A percentile compares a stretch with the other conserved stretches of the same genome.
Conservation (phyloP, 192 early-diverging fungal genomes). For the Coemansia sp. region DNA sequence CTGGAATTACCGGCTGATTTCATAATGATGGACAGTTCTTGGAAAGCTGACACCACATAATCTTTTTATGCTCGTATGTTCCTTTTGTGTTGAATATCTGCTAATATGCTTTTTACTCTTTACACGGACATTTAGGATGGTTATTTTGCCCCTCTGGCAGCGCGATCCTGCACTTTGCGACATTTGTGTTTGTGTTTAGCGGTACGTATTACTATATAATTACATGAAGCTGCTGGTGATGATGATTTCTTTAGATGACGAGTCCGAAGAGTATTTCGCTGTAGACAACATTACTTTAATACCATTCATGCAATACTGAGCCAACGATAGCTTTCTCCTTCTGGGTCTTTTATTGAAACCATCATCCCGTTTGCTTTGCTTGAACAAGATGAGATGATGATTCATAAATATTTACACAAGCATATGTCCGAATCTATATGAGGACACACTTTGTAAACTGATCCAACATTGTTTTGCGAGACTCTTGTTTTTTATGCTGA, state of each 20-base stretch:
- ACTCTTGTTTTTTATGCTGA: background rate
- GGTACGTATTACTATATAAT: constrained; percentile 10
- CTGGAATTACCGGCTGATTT: constrained; percentile 77
- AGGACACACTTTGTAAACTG: constrained; percentile 38
- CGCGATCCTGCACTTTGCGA: too few relatives aligned
- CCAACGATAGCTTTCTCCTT: constrained; percentile 9
- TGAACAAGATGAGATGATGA: constrained; percentile 24
- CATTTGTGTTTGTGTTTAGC: background rate
- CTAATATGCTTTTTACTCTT: constrained; percentile 10
- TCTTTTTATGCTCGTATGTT: too few relatives aligned
- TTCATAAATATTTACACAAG: constrained; percentile 38
- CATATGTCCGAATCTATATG: constrained; percentile 52
- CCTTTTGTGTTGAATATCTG: too few relatives aligned
- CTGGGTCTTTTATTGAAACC: background rate
- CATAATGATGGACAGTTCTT: constrained; percentile 63
- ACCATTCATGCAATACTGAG: constrained; percentile 71
- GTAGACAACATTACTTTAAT: constrained; percentile 66
- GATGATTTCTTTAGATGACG: constrained; percentile 76
- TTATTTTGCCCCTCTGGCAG: too few relatives aligned
- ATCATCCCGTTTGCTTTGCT: constrained; percentile 1
- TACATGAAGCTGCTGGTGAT: constrained; percentile 29
- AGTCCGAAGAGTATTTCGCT: constrained; percentile 75
- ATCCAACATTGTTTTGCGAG: constrained; percentile 1
- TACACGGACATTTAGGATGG: background rate
- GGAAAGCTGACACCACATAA: constrained; percentile 46